A percentile compares a stretch with the other conserved stretches of the same genome.
These are phyloP conservation scores for Auriscalpium orientale DNA, from an alignment of 768 basidiomycete species.

Conservation along the genomic window DNA sequence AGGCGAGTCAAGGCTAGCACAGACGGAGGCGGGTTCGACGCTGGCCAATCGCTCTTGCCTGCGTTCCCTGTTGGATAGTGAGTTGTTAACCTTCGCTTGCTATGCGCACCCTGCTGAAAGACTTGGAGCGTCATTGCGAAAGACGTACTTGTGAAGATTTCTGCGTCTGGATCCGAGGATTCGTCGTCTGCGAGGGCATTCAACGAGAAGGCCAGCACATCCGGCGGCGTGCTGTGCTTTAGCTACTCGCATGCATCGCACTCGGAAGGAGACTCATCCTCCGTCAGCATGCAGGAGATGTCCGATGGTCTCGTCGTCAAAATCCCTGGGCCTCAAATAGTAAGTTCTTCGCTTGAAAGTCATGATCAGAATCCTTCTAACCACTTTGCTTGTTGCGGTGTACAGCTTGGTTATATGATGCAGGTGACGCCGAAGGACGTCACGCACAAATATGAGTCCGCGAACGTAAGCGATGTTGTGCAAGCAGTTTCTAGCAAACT, in stretches of 20 bases:
- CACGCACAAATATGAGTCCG: background rate
- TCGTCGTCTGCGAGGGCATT: background rate
- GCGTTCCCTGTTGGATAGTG: background rate
- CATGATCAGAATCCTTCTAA: background rate
- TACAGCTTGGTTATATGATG: background rate
- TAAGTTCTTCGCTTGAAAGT: background rate
- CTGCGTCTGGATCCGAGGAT: background rate
- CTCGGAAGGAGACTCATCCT: background rate
- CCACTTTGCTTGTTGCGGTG: background rate
- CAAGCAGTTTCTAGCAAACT: background rate
- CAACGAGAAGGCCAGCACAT: background rate
- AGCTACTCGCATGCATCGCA: background rate
- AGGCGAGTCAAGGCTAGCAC: background rate
- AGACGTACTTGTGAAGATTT: background rate
- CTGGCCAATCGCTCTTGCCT: background rate
- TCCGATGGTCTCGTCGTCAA: slow-evolving; percentile 12
- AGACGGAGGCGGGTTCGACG: background rate
- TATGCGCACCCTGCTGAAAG: no score
- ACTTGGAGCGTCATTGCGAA: background rate
- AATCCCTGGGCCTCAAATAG: slow-evolving; percentile 18
- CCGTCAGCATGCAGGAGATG: slow-evolving; percentile 5
- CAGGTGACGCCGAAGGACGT: background rate
- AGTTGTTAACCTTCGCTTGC: background rate
- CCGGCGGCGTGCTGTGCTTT: slow-evolving; percentile 14
- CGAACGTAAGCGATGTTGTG: background rate